Evolutionary conservation across 805 yeast species (phyloP).

Genomic region (Yarrowia deformans): DNA sequence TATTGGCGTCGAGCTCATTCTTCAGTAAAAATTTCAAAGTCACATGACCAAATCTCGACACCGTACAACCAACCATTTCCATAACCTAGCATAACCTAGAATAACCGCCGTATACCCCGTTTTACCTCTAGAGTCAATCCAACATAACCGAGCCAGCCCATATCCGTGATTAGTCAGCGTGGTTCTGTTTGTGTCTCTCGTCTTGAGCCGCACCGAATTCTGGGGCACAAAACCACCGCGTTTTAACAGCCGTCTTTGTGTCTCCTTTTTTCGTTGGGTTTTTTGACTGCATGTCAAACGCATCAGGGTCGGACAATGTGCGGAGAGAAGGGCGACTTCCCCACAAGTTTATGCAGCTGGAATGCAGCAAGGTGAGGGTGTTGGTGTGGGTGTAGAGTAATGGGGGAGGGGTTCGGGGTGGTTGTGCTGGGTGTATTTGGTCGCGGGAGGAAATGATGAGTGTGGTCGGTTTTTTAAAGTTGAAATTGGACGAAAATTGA

Average conservation of each 20-base stretch:
- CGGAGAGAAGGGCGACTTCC: slow-evolving; percentile 7
- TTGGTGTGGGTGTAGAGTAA: too few relatives aligned
- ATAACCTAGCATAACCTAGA: not conserved
- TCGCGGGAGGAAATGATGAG: too few relatives aligned
- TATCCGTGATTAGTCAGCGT: not conserved
- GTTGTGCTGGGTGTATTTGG: too few relatives aligned
- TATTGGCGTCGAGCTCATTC: too few relatives aligned
- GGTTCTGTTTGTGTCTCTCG: not conserved
- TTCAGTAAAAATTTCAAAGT: too few relatives aligned
- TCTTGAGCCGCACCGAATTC: not conserved
- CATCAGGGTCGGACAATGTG: slow-evolving; percentile 22
- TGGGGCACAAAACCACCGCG: too few relatives aligned
- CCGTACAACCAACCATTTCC: not conserved
- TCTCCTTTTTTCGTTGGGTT: too few relatives aligned
- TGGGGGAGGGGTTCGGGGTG: too few relatives aligned
- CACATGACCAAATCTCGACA: too few relatives aligned
- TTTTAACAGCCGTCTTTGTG: too few relatives aligned
- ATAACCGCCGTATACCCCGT: not conserved
- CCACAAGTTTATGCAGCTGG: slow-evolving; percentile 14
- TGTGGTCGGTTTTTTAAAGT: not conserved
- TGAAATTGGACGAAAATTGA: not conserved
- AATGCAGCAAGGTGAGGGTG: not conserved
- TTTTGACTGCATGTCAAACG: not conserved
- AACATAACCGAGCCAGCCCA: not conserved
- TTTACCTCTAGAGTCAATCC: too few relatives aligned